Base-by-base conservation (phyloP, 1,284 basidiomycete genomes). In the Vanrija sp. region DNA sequence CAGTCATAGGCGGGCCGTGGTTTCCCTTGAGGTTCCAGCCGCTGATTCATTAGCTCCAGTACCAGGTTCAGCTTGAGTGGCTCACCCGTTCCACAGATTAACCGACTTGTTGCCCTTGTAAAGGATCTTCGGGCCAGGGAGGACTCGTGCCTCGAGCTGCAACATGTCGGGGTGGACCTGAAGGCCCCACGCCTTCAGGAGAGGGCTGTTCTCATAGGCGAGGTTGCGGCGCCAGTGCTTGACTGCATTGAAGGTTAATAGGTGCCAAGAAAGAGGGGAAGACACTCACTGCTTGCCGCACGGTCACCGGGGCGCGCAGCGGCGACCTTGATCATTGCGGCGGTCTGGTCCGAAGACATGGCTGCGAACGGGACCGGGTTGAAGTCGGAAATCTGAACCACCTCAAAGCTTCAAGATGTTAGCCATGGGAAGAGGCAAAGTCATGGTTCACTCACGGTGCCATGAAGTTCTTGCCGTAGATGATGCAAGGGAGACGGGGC, bases 321-420 rank as follows among this genome's bases (percentile, higher is more conserved):
- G 14, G 76, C 72, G 28, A 75, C 63, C 54, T 69, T 73, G 67
- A 78, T 78, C 73, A 79, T 78, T 52, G 69, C 74, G 18, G 73
- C 74, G 8, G 75, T 71, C 58, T 75, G 73, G 52, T 70, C 73
- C 25, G 65, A 63, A 16, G 65, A 56, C 18, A 70, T 54, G 16
- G 39, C 6, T 39, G 51, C 47, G 54, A 53, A 58, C 3, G 72
- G 72, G 29, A 73, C 66, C 3, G 62, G 56, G 63, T 78, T 73
- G 65, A 76, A 76, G 23, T 67, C 67, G 16, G 57, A 46, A 43
- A 78, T 57, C 21, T 58, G 51, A 49, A 72, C 71, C 40, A 76
- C 72, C 56, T 78, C 75, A 46, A 78, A 54, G 10, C 72, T 74
- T 56, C 1, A 12, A 10, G n/a, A 1, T 6, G 47, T 58, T 38